Evolutionary conservation across 495 filamentous ascomycete species (phyloP), one percentile per base, ranked within the genome.

Genomic region (Platismatia glauca): DNA sequence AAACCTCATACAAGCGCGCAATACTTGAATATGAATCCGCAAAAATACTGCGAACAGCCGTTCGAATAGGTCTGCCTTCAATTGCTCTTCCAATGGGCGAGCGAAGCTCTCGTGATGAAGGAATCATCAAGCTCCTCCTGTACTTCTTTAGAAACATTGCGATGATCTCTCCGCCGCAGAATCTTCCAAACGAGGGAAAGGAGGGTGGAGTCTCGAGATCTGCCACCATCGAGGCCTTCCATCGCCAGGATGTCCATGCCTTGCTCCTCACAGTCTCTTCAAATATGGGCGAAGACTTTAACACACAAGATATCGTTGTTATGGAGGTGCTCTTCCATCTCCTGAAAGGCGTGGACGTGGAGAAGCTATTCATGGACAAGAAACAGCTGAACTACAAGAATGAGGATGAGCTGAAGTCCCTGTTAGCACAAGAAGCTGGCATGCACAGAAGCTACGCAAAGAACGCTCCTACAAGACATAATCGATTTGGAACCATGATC

Each of bases 401-500:
- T 58, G 82, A 83, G 0, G 79, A 92, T 60, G 91, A 97, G 72
- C 78, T 99, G 8, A 78, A 80, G 38, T 76, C 77, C 13, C 75
- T 96, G 68, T 79, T 96, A 64, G 82, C 79, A 46, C 88, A 90
- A 70, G 95, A 99, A 71, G 84, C 84, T 4, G 84, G 84, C 11
- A 87, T 95, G 82, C 82, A 88, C 53, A 82, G 86, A 64, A 82
- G 86, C 57, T 89, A 95, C 69, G 83, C 85, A 41, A 87, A 85
- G 66, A 86, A 87, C 67, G 89, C 89, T 8, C 90, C 91, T 3
- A 91, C 91, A 9, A 77, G 95, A 41, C 95, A 99, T 72, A 95
- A 91, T 65, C 81, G 95, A 58, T 99, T 97, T 70, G 95, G 95
- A 2, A 95, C 91, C 18, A 96, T 97, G 87, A 86, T 96, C 24